Evolutionary conservation across 129 eudicot species (phyloP).

Genomic region (Helianthus tuberosus): DNA sequence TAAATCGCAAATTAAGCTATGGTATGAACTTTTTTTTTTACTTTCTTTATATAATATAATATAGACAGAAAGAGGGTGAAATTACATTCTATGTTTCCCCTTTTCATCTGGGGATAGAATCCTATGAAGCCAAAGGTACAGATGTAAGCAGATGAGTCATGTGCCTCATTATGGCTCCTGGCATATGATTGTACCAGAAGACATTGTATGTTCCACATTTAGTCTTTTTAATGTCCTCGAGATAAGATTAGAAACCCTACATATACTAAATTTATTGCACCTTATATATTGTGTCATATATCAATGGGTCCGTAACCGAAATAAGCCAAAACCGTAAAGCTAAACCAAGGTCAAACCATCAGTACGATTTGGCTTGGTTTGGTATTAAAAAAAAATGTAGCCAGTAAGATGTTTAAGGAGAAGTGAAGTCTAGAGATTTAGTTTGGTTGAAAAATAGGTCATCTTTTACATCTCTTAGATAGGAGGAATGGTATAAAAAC

Average conservation of each 20-base stretch:
- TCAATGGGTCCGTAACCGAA: no score
- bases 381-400: no score
- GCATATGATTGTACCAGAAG: neutral
- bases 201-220: conserved; percentile 1
- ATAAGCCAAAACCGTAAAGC: neutral
- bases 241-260: neutral
- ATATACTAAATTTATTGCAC: no score
- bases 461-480: no score
- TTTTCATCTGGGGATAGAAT: neutral
- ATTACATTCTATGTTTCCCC: neutral
- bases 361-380: neutral
- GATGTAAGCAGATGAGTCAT: conserved; percentile 11
- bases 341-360: no score
- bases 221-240: neutral
- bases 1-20: no score
- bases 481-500: no score
- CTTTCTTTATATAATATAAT: neutral
- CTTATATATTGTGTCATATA: no score
- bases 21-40: neutral
- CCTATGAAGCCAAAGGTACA: conserved; percentile 15
- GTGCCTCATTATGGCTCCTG: conserved; percentile 7
- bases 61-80: neutral
- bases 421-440: no score
- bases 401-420: no score
- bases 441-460: no score